Percentiles rank a stretch among this genome's conserved stretches.
These are phyloP conservation scores for Scleroderma citrinum DNA, from an alignment of 768 basidiomycete genomes.

Conservation along the genomic window DNA sequence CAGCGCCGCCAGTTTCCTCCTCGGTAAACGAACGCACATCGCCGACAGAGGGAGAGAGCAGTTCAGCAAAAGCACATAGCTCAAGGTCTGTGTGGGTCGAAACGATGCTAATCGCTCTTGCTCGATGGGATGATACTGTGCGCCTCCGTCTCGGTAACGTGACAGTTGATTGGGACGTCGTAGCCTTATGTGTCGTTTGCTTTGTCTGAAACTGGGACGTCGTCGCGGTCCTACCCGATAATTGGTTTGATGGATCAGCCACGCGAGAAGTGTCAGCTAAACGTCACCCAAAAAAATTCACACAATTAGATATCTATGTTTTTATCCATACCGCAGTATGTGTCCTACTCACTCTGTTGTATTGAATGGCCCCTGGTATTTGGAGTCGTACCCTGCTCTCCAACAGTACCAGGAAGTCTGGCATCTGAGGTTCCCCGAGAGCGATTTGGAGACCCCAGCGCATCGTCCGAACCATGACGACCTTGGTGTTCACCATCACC, in stretches of 20 bases:
- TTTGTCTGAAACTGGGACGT: conserved; percentile 11
- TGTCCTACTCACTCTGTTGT: conserved; percentile 25
- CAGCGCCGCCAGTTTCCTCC: conserved; percentile 16
- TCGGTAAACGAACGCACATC: conserved; percentile 17
- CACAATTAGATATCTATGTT: conserved; percentile 19
- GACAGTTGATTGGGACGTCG: conserved; percentile 20
- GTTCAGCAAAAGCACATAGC: conserved; percentile 44
- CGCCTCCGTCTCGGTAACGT: conserved; percentile 12
- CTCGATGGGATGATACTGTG: conserved; percentile 20
- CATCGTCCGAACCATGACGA: conserved; percentile 29
- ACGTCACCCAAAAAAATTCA: conserved; percentile 6
- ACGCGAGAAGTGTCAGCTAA: conserved; percentile 12
- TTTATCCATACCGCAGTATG: conserved; percentile 18
- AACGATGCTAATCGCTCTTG: conserved; percentile 36
- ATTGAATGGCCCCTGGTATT: conserved; percentile 16
- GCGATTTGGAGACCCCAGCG: conserved; percentile 28
- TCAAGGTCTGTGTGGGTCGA: conserved; percentile 46
- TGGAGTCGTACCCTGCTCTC: conserved; percentile 20
- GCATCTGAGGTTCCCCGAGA: conserved; percentile 72
- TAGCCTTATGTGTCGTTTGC: conserved; percentile 17
- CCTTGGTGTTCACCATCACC: conserved; percentile 33
- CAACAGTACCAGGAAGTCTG: conserved; percentile 27
- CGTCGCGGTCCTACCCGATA: conserved; percentile 5
- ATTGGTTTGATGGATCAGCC: conserved; percentile 14
- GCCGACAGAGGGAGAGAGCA: conserved; percentile 34